Conservation (phyloP, 2,329 filamentous ascomycete genomes). For the Stagonosporopsis vannaccii region DNA sequence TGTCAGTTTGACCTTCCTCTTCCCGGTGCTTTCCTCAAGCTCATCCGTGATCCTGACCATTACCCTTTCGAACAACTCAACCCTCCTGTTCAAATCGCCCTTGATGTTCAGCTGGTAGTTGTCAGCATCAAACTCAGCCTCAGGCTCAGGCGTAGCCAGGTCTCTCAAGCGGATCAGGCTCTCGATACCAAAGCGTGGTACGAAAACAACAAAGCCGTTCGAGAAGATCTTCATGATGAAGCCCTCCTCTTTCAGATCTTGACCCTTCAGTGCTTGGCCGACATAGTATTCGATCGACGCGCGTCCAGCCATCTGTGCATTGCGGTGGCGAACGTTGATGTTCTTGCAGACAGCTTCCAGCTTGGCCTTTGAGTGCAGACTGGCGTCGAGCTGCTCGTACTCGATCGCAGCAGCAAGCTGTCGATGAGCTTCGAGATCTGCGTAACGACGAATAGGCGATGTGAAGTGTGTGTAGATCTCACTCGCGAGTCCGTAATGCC, state of each 20-base stretch:
- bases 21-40: constrained; percentile 94
- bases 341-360: constrained; percentile 96
- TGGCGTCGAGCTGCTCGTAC: constrained; percentile 85
- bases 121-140: constrained; percentile 84
- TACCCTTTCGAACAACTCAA: constrained; percentile 93
- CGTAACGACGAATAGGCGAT: constrained; percentile 94
- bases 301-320: constrained; percentile 92
- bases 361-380: constrained; percentile 79
- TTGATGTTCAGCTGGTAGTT: constrained; percentile 75
- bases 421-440: constrained; percentile 92
- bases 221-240: constrained; percentile 98
- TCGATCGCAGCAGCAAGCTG: constrained; percentile 95
- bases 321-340: constrained; percentile 96
- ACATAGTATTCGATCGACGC: constrained; percentile 98
- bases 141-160: constrained; percentile 76
- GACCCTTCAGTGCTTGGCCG: constrained; percentile 88
- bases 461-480: constrained; percentile 99
- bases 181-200: constrained; percentile 95
- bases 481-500: constrained; percentile 94
- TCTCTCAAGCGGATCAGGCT: constrained; percentile 87
- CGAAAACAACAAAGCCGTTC: constrained; percentile 96
- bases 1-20: constrained; percentile 83
- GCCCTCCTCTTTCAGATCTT: constrained; percentile 80
- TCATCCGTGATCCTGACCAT: constrained; percentile 88
- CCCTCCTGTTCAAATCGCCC: constrained; percentile 62